A percentile compares a stretch with the other conserved stretches of the same genome.
These are phyloP conservation scores for Echinosophora koreensis DNA, from an alignment of 306 rosid genomes.

Conservation along the genomic window DNA sequence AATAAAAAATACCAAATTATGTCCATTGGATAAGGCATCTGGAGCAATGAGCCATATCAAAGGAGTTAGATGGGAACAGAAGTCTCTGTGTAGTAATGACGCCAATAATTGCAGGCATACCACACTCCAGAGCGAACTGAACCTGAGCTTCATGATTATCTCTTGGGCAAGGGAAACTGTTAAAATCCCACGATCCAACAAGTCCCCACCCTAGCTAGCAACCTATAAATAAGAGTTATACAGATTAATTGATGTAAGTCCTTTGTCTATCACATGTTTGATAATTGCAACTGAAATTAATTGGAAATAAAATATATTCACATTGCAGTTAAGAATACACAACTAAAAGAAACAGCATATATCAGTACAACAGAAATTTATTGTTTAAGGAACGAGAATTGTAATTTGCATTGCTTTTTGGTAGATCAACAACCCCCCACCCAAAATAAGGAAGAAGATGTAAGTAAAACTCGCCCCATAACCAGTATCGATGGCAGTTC, in stretches of 20 bases:
- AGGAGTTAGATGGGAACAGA: constrained; percentile 95
- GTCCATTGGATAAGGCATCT: constrained; percentile 99
- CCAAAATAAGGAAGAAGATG: neutral
- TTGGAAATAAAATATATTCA: neutral
- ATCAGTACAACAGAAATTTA: constrained; percentile 7
- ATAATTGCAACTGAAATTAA: constrained; percentile 25
- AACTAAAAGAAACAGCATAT: neutral
- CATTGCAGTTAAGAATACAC: neutral
- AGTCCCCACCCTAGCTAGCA: constrained; percentile 99
- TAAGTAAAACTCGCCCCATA: constrained; percentile 82
- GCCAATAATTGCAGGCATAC: constrained; percentile 97
- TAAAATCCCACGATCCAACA: constrained; percentile 89
- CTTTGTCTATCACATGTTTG: constrained; percentile 12
- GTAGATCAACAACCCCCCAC: neutral
- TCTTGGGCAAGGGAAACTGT: constrained; percentile 98
- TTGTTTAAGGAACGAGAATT: constrained; percentile 5
- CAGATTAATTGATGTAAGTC: constrained; percentile 31
- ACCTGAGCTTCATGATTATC: constrained; percentile 99
- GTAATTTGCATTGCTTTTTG: constrained; percentile 1
- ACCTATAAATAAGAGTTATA: constrained; percentile 59
- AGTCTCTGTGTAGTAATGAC: constrained; percentile 93
- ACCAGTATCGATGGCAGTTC: constrained; percentile 98
- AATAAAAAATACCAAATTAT: constrained; percentile 73
- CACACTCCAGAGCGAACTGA: constrained; percentile 98
- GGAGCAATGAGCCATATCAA: constrained; percentile 99